Conservation (phyloP, 78 protist genomes). For the Guillardia theta region DNA sequence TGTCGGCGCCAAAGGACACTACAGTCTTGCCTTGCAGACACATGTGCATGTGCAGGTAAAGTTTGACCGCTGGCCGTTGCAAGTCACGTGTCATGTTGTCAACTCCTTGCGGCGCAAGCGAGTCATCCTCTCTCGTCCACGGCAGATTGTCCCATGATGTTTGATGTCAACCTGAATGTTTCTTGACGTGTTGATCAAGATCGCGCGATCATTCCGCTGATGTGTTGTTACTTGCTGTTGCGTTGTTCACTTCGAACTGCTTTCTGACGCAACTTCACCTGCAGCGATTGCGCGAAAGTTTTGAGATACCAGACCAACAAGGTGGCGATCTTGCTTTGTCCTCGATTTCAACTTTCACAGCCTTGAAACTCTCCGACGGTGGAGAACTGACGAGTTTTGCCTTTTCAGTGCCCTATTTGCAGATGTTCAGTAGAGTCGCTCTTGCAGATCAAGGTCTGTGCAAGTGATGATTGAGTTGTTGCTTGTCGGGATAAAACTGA, state of each 20-base stretch:
- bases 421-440: conserved; percentile 23
- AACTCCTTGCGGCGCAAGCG: background rate
- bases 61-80: background rate
- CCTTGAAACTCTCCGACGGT: too few species aligned
- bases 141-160: background rate
- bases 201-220: background rate
- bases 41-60: conserved; percentile 76
- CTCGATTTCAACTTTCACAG: too few species aligned
- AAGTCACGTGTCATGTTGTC: background rate
- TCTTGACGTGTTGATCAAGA: background rate
- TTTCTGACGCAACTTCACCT: too few species aligned
- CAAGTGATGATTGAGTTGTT: too few species aligned
- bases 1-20: conserved; percentile 65
- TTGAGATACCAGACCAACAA: conserved; percentile 34
- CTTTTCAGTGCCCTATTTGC: conserved; percentile 49
- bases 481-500: too few species aligned
- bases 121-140: background rate
- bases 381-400: too few species aligned
- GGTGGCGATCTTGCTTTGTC: too few species aligned
- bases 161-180: background rate
- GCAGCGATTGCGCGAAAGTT: conserved; percentile 34
- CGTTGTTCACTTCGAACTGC: too few species aligned
- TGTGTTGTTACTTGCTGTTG: too few species aligned
- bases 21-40: conserved; percentile 86
- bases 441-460: conserved; percentile 55